Evolutionary conservation across 148 eudicot genomes (phyloP), one percentile per base, ranked within the genome.

Genomic region (Rheum nobile): DNA sequence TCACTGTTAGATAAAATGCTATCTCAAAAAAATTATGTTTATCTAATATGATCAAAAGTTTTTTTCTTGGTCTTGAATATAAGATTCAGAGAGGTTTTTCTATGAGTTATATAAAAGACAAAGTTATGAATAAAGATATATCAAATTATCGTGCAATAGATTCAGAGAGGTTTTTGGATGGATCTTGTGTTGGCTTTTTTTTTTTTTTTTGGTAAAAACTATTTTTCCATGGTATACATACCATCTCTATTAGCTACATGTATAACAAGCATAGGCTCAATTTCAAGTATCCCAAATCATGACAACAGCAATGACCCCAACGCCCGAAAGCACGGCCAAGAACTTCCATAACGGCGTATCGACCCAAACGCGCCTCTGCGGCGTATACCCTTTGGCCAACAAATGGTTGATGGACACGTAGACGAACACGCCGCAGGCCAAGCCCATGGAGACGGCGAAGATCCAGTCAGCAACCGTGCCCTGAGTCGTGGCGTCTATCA

Each of bases 271-370:
- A 39, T 3, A 65, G 19, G 8, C 70, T 5, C 74, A 44, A 6
- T 14, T 41, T 79, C 76, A 86, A 41, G 89, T 88, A 48, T 88
- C 92, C 92, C 92, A 86, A 67, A 88, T 88, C 92, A 88, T 88
- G 29, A 88, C 92, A 26, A 88, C 82, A 26, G 92, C 88, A 72
- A 88, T 88, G 35, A 88, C 86, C 24, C 86, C 88, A 47, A 88
- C 76, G 2, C 92, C 92, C 11, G 81, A 59, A 74, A 76, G 52
- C 39, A 79, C 89, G 35, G 92, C 89, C 76, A 83, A 38, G 39
- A 88, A 84, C 80, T 82, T 84, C 61, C 59, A 84, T 17, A 70
- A 42, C 0, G 89, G 86, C 7, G 80, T 75, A 35, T 88, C 77
- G 10, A 81, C 85, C 74, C 55, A 69, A 24, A 83, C 82, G 0